Evolutionary conservation across 2,329 filamentous ascomycete genomes (phyloP), one percentile per base, ranked within the genome.

Genomic region (Rachicladosporium sp.): DNA sequence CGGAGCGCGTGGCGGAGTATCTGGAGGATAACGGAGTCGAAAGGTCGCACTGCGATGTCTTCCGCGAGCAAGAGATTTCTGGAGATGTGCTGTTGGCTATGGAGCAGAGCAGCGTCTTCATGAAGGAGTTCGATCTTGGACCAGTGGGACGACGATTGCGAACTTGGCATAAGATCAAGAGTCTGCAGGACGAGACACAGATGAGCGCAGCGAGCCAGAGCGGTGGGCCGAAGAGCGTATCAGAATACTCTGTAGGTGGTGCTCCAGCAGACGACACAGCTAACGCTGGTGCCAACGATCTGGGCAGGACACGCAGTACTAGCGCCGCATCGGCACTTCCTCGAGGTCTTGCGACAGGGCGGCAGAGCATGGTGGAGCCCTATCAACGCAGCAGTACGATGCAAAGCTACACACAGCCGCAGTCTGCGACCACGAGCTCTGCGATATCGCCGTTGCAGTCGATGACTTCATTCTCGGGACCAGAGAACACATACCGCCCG

Each of bases 121-220:
- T 96, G 67, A 94, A 94, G 57, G 88, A 91, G 35, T 93, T 95
- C 52, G 85, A 95, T 50, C 71, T 96, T 49, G 89, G 89, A 11
- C 85, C 88, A 3, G 88, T 96, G 50, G 89, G 89, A 6, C 75
- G 85, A 42, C 75, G 89, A 45, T 65, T 96, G 45, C 93, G 93
- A 60, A 94, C 88, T 2, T 96, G 89, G 89, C 86, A 95, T 62
- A 94, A 91, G 62, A 88, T 96, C 60, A 93, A 93, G 61, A 70
- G 77, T 3, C 71, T 96, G 46, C 89, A 96, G 57, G 84, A 93
- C 53, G 86, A 95, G 59, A 79, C 91, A 32, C 80, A 74, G 46
- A 72, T 73, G 33, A 62, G 75, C 63, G 52, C 76, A 63, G 23
- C 23, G 8, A 64, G 56, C 33, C 46, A 47, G 11, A 15, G 29